Evolutionary conservation across 2,329 filamentous ascomycete genomes (phyloP), one percentile per base, ranked within the genome.

Genomic region (Talaromyces sp.): DNA sequence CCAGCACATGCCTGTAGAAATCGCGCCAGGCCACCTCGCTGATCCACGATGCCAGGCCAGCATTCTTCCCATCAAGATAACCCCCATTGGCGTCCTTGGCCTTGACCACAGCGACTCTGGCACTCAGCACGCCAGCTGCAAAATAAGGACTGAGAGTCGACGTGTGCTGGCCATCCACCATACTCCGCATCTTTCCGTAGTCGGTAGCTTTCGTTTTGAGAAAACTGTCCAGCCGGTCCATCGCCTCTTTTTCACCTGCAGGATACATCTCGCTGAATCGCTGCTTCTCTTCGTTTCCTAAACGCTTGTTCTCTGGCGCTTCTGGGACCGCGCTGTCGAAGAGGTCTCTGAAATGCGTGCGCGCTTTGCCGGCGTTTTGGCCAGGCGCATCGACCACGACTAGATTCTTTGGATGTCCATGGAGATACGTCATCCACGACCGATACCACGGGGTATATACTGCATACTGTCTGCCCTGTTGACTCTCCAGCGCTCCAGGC

Each of bases 371-470:
- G 0, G 85, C 80, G 62, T 92, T 92, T 56, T 77, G 76, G 0
- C 69, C 68, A 0, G 88, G 89, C 0, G 81, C 74, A 0, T 87
- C 84, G 5, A 82, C 85, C 1, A 85, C 75, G 39, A 88, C 81
- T 0, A 96, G 76, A 0, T 51, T 42, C 30, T 91, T 77, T 0
- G 84, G 83, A 65, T 96, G 86, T 3, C 83, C 80, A 63, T 93
- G 87, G 5, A 96, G 69, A 66, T 93, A 84, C 4, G 84, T 83
- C 25, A 92, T 75, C 92, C 92, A 96, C 0, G 88, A 70, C 17
- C 87, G 82, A 71, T 84, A 93, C 91, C 92, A 96, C 0, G 92
- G 93, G 2, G 82, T 86, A 68, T 95, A 96, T 0, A 96, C 91
- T 0, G 90, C 85, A 68, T 95, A 96, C 68, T 93, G 91, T 59